Percentiles rank a stretch among this genome's conserved stretches.
These are phyloP conservation scores for Olyra latifolia DNA, from an alignment of 176 grass and related monocot genomes.

Conservation along the genomic window DNA sequence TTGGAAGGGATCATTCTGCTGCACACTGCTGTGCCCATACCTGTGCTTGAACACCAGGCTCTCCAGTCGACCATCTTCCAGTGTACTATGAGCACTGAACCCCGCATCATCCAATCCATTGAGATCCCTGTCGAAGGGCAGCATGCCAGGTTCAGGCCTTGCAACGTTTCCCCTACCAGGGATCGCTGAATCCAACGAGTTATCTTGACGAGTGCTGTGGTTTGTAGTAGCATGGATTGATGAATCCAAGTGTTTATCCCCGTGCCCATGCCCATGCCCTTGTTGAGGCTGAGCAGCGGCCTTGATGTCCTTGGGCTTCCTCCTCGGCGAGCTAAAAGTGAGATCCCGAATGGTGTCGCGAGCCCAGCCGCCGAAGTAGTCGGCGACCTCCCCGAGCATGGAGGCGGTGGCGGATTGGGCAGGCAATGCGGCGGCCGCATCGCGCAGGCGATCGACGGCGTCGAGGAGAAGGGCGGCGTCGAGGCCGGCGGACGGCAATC, in stretches of 20 bases:
- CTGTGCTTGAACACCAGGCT: slow-evolving; percentile 66
- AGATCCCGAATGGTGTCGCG: slow-evolving; percentile 55
- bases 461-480: slow-evolving; percentile 25
- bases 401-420: slow-evolving; percentile 3
- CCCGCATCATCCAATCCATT: neutral
- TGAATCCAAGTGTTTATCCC: neutral
- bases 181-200: neutral
- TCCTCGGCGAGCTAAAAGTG: slow-evolving; percentile 38
- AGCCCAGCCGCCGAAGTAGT: slow-evolving; percentile 42
- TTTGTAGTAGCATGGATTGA: neutral
- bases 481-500: neutral
- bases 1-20: neutral
- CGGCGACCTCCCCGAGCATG: slow-evolving; percentile 30
- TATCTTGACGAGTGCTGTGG: neutral
- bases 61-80: slow-evolving; percentile 36
- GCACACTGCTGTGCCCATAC: neutral
- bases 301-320: slow-evolving; percentile 38
- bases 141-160: slow-evolving; percentile 35
- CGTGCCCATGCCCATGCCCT: no score
- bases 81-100: neutral
- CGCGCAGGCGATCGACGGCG: slow-evolving; percentile 45
- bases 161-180: neutral
- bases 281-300: neutral
- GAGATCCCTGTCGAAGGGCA: slow-evolving; percentile 43
- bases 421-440: slow-evolving; percentile 35